These are phyloP conservation scores for Clavispora santaluciae DNA, from an alignment of 805 yeast species.

Conservation along the genomic window DNA sequence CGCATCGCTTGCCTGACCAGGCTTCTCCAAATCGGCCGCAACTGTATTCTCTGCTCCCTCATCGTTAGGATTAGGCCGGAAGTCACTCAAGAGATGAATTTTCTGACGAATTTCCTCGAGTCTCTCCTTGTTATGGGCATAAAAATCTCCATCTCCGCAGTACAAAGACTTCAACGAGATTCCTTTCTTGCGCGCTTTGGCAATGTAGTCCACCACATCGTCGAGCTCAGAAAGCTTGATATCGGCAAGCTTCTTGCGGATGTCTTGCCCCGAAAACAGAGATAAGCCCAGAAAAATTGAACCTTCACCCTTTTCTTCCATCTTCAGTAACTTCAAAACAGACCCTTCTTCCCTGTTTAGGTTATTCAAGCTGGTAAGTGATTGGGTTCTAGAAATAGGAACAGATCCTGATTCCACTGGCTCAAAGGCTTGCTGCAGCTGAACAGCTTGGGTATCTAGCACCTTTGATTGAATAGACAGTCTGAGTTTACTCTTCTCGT, in stretches of 20 bases:
- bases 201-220: constrained; percentile 27
- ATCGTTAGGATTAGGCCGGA: background rate
- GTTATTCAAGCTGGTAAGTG: constrained; percentile 25
- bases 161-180: constrained; percentile 22
- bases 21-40: background rate
- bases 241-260: constrained; percentile 27
- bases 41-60: constrained; percentile 1
- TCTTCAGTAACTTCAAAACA: constrained; percentile 30
- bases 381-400: constrained; percentile 14
- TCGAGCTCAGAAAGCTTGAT: constrained; percentile 32
- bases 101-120: constrained; percentile 8
- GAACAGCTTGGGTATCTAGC: background rate
- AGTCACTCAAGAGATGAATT: constrained; percentile 3
- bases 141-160: background rate
- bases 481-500: constrained; percentile 17
- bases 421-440: constrained; percentile 1
- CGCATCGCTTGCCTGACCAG: background rate
- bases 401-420: constrained; percentile 8
- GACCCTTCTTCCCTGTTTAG: constrained; percentile 41
- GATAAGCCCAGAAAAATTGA: constrained; percentile 9
- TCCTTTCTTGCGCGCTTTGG: constrained; percentile 28
- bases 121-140: background rate
- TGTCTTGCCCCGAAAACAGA: constrained; percentile 34
- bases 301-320: constrained; percentile 5
- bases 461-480: constrained; percentile 1